These are phyloP conservation scores for Epithemia pelagica DNA, from an alignment of 108 stramenopile species.

Conservation along the genomic window DNA sequence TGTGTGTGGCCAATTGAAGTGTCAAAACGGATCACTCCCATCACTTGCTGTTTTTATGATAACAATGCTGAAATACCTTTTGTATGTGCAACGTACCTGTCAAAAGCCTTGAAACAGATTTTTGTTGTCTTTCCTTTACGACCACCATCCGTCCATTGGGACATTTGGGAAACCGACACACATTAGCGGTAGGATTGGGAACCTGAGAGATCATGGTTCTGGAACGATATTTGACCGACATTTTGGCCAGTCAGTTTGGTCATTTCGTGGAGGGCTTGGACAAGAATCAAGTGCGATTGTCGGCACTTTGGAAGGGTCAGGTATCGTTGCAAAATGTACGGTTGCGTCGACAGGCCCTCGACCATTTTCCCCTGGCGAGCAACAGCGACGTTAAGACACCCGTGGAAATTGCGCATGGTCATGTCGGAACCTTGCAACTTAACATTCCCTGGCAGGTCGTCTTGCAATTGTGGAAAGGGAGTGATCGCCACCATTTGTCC, in stretches of 20 bases:
- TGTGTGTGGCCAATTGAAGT: too few species aligned
- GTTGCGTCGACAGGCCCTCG: constrained; percentile 43
- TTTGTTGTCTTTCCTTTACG: too few species aligned
- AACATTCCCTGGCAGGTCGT: constrained; percentile 56
- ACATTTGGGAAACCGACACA: too few species aligned
- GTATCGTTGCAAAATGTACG: constrained; percentile 43
- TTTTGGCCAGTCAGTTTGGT: constrained; percentile 51
- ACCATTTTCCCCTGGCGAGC: constrained; percentile 15
- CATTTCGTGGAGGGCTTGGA: constrained; percentile 59
- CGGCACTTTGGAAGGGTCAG: constrained; percentile 61
- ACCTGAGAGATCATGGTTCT: constrained; percentile 51
- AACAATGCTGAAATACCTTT: too few species aligned
- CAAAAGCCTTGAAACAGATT: too few species aligned
- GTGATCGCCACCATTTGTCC: neutral
- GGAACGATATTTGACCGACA: constrained; percentile 56
- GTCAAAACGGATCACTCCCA: too few species aligned
- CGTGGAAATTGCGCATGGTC: constrained; percentile 52
- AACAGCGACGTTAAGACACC: constrained; percentile 23
- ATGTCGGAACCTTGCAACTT: constrained; percentile 50
- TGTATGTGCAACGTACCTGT: too few species aligned
- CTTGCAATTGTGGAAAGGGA: constrained; percentile 9
- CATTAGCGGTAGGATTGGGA: too few species aligned
- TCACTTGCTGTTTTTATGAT: too few species aligned
- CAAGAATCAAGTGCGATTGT: constrained; percentile 41
- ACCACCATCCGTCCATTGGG: too few species aligned